Conservation (phyloP, 1,284 basidiomycete species). For the Inonotus hispidus region DNA sequence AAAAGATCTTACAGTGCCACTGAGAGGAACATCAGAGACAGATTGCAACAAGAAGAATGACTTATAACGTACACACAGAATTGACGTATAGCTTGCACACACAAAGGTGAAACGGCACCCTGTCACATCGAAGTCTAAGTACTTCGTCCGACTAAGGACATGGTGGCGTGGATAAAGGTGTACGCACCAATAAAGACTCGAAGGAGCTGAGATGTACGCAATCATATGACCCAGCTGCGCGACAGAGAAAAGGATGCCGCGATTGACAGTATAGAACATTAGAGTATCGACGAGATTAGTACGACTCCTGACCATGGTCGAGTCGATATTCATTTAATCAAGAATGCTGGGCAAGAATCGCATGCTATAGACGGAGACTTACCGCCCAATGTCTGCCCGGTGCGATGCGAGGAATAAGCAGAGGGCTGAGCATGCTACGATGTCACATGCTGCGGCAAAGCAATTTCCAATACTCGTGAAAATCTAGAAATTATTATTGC, state of each 20-base stretch:
- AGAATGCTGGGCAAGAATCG: background rate
- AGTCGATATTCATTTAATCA: background rate
- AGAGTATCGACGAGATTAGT: conserved; percentile 2
- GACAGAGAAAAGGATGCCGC: conserved; percentile 8
- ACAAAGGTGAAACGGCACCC: conserved; percentile 11
- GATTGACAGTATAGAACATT: conserved; percentile 8
- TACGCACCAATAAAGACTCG: conserved; percentile 6
- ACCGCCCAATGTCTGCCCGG: conserved; percentile 5
- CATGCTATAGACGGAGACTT: background rate
- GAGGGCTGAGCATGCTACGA: conserved; percentile 1
- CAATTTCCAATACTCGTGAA: background rate
- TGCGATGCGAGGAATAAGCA: conserved; percentile 5
- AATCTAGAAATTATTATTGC: background rate
- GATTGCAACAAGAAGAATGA: background rate
- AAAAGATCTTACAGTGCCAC: conserved; percentile 3
- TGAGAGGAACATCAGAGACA: background rate
- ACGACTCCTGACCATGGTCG: background rate
- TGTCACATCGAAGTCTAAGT: background rate
- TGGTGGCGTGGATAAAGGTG: background rate
- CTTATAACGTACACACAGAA: conserved; percentile 3
- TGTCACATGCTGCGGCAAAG: background rate
- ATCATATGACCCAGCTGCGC: conserved; percentile 5
- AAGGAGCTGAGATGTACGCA: background rate
- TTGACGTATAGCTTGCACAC: conserved; percentile 14
- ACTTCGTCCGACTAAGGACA: background rate